phyloP scores from a whole-genome alignment of 2,329 filamentous ascomycete genomes.

The Volutella citrinella region DNA sequence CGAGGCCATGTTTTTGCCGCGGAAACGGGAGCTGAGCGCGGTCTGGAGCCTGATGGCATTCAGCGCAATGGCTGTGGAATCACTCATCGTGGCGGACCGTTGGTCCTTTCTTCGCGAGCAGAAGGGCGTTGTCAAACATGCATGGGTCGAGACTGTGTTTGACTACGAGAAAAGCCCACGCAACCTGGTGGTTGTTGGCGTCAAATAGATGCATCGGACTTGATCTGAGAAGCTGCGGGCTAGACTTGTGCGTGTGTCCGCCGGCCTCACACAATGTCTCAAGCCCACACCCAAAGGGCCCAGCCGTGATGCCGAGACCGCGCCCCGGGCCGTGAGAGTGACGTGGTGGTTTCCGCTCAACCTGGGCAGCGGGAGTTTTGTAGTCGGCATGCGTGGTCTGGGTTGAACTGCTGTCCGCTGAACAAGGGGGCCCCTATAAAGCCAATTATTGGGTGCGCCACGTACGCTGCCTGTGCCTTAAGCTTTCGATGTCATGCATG shows the following conservation, averaged over 20 bases:
- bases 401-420: slow-evolving; percentile 13
- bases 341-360: too few relatives aligned
- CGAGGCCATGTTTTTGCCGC: slow-evolving; percentile 57
- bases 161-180: slow-evolving; percentile 82
- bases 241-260: background rate
- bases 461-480: slow-evolving; percentile 7
- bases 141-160: slow-evolving; percentile 93
- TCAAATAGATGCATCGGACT: too few relatives aligned
- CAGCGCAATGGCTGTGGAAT: slow-evolving; percentile 84
- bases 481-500: slow-evolving; percentile 26
- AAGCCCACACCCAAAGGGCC: background rate
- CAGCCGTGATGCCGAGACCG: slow-evolving; percentile 8
- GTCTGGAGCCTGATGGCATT: slow-evolving; percentile 97
- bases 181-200: slow-evolving; percentile 88
- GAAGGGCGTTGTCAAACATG: slow-evolving; percentile 61
- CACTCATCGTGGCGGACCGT: slow-evolving; percentile 83
- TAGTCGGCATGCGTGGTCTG: slow-evolving; percentile 4
- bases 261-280: slow-evolving; percentile 4
- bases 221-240: too few relatives aligned
- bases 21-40: slow-evolving; percentile 78
- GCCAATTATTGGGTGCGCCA: slow-evolving; percentile 17
- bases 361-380: slow-evolving; percentile 9
- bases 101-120: slow-evolving; percentile 87
- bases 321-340: slow-evolving; percentile 8
- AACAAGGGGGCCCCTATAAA: too few relatives aligned